phyloP scores from a whole-genome alignment of 768 basidiomycete species.

The Hericium coralloides region DNA sequence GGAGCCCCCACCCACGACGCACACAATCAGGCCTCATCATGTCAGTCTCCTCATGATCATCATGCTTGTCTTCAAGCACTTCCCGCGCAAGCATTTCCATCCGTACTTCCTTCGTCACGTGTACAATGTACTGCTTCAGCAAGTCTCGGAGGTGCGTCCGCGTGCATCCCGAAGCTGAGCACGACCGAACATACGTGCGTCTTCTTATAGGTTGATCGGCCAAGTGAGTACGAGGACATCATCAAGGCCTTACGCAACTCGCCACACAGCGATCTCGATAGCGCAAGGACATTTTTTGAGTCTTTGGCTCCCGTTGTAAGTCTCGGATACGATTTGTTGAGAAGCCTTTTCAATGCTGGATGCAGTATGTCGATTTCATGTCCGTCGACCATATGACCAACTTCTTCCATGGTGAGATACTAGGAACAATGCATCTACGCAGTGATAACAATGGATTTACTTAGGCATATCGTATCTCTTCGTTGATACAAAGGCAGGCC shows the following conservation, averaged over 20 bases:
- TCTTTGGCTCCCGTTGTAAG: slow-evolving; percentile 10
- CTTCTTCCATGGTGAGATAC: slow-evolving; percentile 35
- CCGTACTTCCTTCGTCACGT: slow-evolving; percentile 51
- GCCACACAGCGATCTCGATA: slow-evolving; percentile 7
- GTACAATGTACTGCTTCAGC: slow-evolving; percentile 57
- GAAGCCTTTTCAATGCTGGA: neutral
- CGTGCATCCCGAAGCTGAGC: neutral
- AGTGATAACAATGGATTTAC: neutral
- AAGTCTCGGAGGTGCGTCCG: slow-evolving; percentile 54
- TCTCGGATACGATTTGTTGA: neutral
- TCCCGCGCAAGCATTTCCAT: slow-evolving; percentile 43
- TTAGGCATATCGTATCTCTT: slow-evolving; percentile 13
- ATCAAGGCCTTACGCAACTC: slow-evolving; percentile 22
- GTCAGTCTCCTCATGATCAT: slow-evolving; percentile 58
- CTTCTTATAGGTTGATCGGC: slow-evolving; percentile 46
- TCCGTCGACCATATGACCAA: slow-evolving; percentile 53
- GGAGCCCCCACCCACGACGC: slow-evolving; percentile 51
- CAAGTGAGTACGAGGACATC: slow-evolving; percentile 40
- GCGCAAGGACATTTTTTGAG: slow-evolving; percentile 9
- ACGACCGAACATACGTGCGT: neutral
- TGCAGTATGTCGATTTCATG: slow-evolving; percentile 39
- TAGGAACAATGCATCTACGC: too few species aligned
- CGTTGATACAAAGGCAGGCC: slow-evolving; percentile 11
- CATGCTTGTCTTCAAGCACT: slow-evolving; percentile 53
- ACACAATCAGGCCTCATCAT: slow-evolving; percentile 72